A percentile compares a stretch with the other conserved stretches of the same genome.
phyloP scores from a whole-genome alignment of 768 basidiomycete species.

The Hortiboletus campestris region DNA sequence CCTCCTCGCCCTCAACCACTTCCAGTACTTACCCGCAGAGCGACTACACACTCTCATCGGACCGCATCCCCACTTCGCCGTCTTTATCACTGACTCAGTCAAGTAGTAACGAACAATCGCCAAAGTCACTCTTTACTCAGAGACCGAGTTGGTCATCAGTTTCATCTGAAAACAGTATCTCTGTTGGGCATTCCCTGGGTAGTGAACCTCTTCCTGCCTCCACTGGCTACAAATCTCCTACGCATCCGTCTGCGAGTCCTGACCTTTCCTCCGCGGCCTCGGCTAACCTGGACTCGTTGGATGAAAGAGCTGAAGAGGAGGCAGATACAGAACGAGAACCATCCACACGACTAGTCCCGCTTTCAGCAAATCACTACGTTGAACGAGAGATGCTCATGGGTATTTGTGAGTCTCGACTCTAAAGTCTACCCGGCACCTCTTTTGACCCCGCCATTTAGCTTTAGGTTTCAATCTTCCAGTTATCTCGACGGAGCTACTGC shows the following conservation, averaged over 20 bases:
- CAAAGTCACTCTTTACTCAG: constrained; percentile 12
- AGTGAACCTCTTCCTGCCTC: constrained; percentile 12
- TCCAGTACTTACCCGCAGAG: constrained; percentile 6
- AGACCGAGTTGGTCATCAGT: constrained; percentile 24
- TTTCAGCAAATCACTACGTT: constrained; percentile 44
- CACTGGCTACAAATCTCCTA: constrained; percentile 19
- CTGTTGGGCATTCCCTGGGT: constrained; percentile 10
- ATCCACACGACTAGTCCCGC: constrained; percentile 14
- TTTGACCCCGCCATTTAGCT: constrained; percentile 41
- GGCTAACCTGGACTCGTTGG: constrained; percentile 12
- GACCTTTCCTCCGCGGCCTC: constrained; percentile 18
- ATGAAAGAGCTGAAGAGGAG: constrained; percentile 21
- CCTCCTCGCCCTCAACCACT: constrained; percentile 4
- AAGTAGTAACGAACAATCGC: constrained; percentile 14
- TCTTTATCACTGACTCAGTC: constrained; percentile 15
- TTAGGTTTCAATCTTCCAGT: constrained; percentile 63
- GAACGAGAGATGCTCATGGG: constrained; percentile 57
- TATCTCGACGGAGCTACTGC: constrained; percentile 45
- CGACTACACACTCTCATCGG: constrained; percentile 14
- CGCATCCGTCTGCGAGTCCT: constrained; percentile 23
- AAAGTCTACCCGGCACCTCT: neutral
- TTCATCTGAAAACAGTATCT: constrained; percentile 25
- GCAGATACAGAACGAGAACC: constrained; percentile 9
- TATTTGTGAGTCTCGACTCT: constrained; percentile 52
- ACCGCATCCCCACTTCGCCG: constrained; percentile 12